A percentile compares a stretch with the other conserved stretches of the same genome.
These are phyloP conservation scores for Mortierella alpina DNA, from an alignment of 192 early-diverging fungal species.

Conservation along the genomic window DNA sequence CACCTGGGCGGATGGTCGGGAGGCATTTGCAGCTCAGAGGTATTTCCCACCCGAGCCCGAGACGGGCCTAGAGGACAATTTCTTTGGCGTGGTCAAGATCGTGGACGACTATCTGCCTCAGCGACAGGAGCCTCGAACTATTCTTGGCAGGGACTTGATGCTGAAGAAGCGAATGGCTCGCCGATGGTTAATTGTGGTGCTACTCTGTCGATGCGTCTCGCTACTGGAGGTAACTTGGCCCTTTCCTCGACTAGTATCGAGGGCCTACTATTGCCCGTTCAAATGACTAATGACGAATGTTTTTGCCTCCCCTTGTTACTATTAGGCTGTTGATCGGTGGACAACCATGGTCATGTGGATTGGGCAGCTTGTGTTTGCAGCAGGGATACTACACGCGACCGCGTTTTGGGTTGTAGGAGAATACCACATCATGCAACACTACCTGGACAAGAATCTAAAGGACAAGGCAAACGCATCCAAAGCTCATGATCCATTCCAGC, in stretches of 20 bases:
- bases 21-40: conserved; percentile 31
- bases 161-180: conserved; percentile 43
- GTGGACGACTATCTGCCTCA: conserved; percentile 46
- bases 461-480: conserved; percentile 5
- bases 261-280: too few relatives aligned
- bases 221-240: conserved; percentile 6
- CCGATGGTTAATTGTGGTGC: conserved; percentile 13
- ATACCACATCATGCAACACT: conserved; percentile 10
- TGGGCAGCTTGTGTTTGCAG: conserved; percentile 11
- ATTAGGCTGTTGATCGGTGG: conserved; percentile 7
- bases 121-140: conserved; percentile 24
- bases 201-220: conserved; percentile 10
- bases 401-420: conserved; percentile 40
- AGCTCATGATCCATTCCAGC: conserved; percentile 29
- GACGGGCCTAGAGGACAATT: conserved; percentile 52
- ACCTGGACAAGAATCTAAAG: conserved; percentile 4
- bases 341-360: not conserved
- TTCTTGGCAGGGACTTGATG: conserved; percentile 42
- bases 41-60: conserved; percentile 47
- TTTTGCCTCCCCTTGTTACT: not conserved
- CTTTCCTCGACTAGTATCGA: not conserved
- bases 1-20: conserved; percentile 6
- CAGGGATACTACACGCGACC: conserved; percentile 24
- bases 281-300: too few relatives aligned
- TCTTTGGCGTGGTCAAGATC: conserved; percentile 54